Conservation (phyloP, 73 alveolate species). For the Blepharisma stoltei region DNA sequence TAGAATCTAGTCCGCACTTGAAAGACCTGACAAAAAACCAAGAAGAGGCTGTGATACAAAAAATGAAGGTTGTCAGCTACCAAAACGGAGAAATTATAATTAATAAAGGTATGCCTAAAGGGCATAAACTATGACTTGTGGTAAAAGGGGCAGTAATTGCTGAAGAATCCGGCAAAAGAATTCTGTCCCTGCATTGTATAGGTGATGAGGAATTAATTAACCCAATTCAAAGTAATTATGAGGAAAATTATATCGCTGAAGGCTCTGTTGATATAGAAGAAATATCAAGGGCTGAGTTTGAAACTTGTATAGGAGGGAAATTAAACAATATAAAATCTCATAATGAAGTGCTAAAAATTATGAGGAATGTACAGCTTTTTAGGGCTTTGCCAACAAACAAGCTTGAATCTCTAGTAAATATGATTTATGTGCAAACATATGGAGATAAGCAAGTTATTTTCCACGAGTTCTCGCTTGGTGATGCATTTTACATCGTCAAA, state of each 20-base stretch:
- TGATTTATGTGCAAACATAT: not conserved
- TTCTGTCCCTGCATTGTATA: not conserved
- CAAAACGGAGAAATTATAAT: conserved; percentile 4
- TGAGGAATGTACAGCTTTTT: not conserved
- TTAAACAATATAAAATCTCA: conserved; percentile 27
- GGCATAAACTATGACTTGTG: conserved; percentile 6
- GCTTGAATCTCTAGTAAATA: not conserved
- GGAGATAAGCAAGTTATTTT: conserved; percentile 40
- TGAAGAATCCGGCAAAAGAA: not conserved
- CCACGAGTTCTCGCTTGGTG: conserved; percentile 79
- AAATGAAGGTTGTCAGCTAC: not conserved
- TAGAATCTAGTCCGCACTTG: not conserved
- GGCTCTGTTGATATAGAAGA: not conserved
- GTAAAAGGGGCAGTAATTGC: not conserved
- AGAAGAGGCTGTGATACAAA: not conserved
- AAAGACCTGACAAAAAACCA: conserved; percentile 6
- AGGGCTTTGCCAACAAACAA: conserved; percentile 15
- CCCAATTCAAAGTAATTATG: not conserved
- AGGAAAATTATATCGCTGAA: conserved; percentile 32
- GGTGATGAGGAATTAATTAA: conserved; percentile 2
- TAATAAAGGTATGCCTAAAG: conserved; percentile 1
- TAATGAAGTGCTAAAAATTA: conserved; percentile 26
- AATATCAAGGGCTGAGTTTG: not conserved
- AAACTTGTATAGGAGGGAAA: conserved; percentile 32
- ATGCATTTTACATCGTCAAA: conserved; percentile 43